Percentiles rank a stretch among this genome's conserved stretches.
phyloP scores from a whole-genome alignment of 805 yeast genomes.

The Saturnispora serradocipensis region DNA sequence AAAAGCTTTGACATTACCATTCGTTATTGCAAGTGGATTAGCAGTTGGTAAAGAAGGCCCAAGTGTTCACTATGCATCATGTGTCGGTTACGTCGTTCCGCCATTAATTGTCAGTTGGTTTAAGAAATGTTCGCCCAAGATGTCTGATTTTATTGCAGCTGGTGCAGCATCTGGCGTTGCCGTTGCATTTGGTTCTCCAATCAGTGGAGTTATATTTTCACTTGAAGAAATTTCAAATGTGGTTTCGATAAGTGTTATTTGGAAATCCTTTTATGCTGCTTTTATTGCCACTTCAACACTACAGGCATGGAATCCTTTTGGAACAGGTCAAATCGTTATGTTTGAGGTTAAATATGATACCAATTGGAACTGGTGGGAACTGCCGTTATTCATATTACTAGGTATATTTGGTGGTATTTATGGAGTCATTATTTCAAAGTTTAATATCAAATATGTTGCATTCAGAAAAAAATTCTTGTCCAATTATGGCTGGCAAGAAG shows the following conservation, averaged over 20 bases:
- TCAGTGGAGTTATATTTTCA: constrained; percentile 91
- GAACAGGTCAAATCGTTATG: constrained; percentile 89
- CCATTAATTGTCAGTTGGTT: constrained; percentile 36
- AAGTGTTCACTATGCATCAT: constrained; percentile 93
- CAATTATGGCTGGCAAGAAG: constrained; percentile 59
- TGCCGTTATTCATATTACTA: constrained; percentile 66
- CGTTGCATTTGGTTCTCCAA: constrained; percentile 94
- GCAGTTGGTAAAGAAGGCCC: constrained; percentile 98
- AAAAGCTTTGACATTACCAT: constrained; percentile 74
- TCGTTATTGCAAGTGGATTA: constrained; percentile 87
- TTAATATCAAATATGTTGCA: constrained; percentile 66
- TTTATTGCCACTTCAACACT: constrained; percentile 77
- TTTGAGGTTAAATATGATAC: constrained; percentile 86
- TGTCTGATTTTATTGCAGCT: constrained; percentile 66
- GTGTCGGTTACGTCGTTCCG: constrained; percentile 82
- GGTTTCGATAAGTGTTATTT: constrained; percentile 68
- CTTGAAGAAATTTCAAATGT: constrained; percentile 81
- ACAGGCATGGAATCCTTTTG: constrained; percentile 77
- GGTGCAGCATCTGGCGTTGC: constrained; percentile 98
- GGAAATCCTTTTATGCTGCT: constrained; percentile 90
- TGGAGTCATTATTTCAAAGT: constrained; percentile 68
- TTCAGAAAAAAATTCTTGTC: constrained; percentile 66
- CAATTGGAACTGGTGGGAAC: constrained; percentile 79
- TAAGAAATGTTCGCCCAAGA: constrained; percentile 35
- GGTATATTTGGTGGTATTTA: constrained; percentile 91